Evolutionary conservation across 192 early-diverging fungal species (phyloP).

Genomic region (Backusella luteola): DNA sequence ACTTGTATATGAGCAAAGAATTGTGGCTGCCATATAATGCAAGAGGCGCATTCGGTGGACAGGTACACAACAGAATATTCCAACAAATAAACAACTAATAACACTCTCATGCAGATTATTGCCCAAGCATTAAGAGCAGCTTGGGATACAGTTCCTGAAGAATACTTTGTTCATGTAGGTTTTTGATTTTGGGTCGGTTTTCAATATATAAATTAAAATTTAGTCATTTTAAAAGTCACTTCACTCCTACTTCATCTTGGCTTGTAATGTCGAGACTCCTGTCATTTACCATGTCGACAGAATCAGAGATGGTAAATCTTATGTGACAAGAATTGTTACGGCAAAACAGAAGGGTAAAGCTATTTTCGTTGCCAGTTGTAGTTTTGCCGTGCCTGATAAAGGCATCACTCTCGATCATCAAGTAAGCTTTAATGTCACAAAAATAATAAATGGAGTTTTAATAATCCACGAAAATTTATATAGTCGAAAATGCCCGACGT

Average conservation of each 20-base stretch:
- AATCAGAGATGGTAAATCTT: slow-evolving; percentile 65
- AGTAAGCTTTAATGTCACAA: slow-evolving; percentile 2
- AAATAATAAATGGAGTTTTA: not conserved
- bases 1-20: slow-evolving; percentile 69
- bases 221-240: slow-evolving; percentile 52
- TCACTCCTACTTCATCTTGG: slow-evolving; percentile 84
- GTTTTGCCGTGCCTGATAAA: slow-evolving; percentile 67
- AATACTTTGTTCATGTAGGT: slow-evolving; percentile 58
- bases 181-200: not conserved
- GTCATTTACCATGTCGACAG: slow-evolving; percentile 77
- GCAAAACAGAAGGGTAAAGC: slow-evolving; percentile 76
- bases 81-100: not conserved
- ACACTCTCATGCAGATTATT: slow-evolving; percentile 25
- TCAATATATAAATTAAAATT: not conserved
- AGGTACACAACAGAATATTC: slow-evolving; percentile 27
- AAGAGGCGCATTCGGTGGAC: slow-evolving; percentile 83
- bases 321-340: slow-evolving; percentile 58
- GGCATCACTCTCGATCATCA: slow-evolving; percentile 62
- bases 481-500: slow-evolving; percentile 24
- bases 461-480: not conserved
- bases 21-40: slow-evolving; percentile 80
- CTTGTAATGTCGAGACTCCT: slow-evolving; percentile 71
- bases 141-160: slow-evolving; percentile 64
- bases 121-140: slow-evolving; percentile 73
- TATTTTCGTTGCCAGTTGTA: slow-evolving; percentile 73